Evolutionary conservation across 1,284 basidiomycete genomes (phyloP), one percentile per base, ranked within the genome.

Genomic region (Irpex sp.): DNA sequence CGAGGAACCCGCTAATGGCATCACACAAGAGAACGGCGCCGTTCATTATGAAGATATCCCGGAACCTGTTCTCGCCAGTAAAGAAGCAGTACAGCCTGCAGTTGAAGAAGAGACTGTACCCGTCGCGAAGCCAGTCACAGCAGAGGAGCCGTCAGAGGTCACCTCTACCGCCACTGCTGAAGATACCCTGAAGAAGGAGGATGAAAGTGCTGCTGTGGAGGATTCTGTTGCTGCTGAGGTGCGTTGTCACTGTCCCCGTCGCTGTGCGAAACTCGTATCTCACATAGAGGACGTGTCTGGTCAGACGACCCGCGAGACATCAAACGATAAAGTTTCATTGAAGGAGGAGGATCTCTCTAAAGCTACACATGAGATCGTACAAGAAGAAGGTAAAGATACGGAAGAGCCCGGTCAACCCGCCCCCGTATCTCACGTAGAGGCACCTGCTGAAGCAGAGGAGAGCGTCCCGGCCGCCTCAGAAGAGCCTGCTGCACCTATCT

Each of bases 401-500:
- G 58, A 60, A n/a, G 34, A n/a, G n/a, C 40, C 40, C 40, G 40
- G 11, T 47, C 13, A 26, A n/a, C 17, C 48, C 9, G 21, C 63
- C 58, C 54, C n/a, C 1, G 6, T 31, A 7, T 38, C 37, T 11
- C 31, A 59, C 21, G 62, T 56, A 17, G 65, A 67, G 57, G 37
- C 58, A 15, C 37, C 52, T 54, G 21, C 57, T 19, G 34, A 40
- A 36, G 63, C 62, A 15, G 60, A 68, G 44, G 38, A 57, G 21
- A 58, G n/a, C 37, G 17, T 31, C 9, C 21, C 47, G 19, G 60
- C 36, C 47, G 52, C 31, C 31, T 6, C 31, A 34, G 31, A 34
- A 34, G 31, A 34, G 31, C 31, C 31, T 6, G 31, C 6, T 34
- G 31, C 5, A 6, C 31, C 31, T 34, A 34, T 6, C 6, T 0